These are phyloP conservation scores for Stephanodiscus triporus DNA, from an alignment of 108 stramenopile species.

Conservation along the genomic window DNA sequence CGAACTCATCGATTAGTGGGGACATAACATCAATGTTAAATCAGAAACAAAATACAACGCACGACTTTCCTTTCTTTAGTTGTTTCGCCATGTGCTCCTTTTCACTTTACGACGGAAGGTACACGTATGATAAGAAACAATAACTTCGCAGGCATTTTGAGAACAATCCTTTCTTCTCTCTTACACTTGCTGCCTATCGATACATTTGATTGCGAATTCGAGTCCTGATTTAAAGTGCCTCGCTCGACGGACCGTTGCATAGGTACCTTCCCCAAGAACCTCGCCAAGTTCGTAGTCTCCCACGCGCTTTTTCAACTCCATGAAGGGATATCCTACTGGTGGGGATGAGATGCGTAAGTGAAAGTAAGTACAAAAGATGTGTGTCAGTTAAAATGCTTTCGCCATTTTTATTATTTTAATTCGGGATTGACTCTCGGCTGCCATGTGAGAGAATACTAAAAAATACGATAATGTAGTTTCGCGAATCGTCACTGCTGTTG, in stretches of 20 bases:
- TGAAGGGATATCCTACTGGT: no score
- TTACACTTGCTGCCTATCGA: constrained; percentile 44
- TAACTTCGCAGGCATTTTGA: constrained; percentile 51
- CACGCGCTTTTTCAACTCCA: constrained; percentile 29
- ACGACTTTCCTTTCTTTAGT: constrained; percentile 56
- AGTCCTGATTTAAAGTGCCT: constrained; percentile 22
- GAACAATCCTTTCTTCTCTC: constrained; percentile 78
- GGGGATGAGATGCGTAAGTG: no score
- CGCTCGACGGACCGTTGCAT: constrained; percentile 46
- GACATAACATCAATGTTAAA: background rate
- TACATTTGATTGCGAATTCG: constrained; percentile 74
- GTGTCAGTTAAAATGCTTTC: no score
- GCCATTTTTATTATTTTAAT: no score
- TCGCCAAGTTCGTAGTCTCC: constrained; percentile 56
- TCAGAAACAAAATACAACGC: background rate
- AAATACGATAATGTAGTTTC: no score
- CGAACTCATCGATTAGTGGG: no score
- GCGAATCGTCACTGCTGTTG: no score
- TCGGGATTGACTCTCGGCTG: no score
- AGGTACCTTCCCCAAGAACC: constrained; percentile 55
- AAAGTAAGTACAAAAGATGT: no score
- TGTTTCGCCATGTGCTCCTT: constrained; percentile 71
- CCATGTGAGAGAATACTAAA: no score
- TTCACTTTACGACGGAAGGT: background rate
- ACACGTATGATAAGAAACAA: no score